Percentiles rank a stretch among this genome's conserved stretches.
phyloP scores from a whole-genome alignment of 768 basidiomycete genomes.

The Pleurotus djamor region DNA sequence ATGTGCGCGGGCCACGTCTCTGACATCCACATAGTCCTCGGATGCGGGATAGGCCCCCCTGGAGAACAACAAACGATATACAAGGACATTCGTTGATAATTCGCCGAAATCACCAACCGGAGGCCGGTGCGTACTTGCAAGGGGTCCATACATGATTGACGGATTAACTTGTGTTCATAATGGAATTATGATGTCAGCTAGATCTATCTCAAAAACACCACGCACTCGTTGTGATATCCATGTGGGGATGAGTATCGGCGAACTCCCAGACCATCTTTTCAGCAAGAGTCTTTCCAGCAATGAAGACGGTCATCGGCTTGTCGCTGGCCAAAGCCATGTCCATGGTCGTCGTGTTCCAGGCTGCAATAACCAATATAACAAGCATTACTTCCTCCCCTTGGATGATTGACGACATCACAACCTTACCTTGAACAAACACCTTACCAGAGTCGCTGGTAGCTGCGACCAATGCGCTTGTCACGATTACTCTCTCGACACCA shows the following conservation, averaged over 20 bases:
- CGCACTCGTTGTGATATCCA: slow-evolving; percentile 32
- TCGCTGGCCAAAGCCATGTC: slow-evolving; percentile 22
- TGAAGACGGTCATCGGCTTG: slow-evolving; percentile 23
- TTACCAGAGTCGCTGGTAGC: neutral
- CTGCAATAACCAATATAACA: slow-evolving; percentile 12
- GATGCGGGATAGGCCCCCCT: slow-evolving; percentile 12
- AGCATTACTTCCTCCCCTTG: neutral
- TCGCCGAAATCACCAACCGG: slow-evolving; percentile 12
- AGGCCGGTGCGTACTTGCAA: slow-evolving; percentile 17
- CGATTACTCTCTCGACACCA: slow-evolving; percentile 24
- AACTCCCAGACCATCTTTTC: slow-evolving; percentile 38
- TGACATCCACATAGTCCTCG: slow-evolving; percentile 22
- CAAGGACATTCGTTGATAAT: slow-evolving; percentile 20
- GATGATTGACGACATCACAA: neutral
- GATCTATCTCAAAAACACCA: neutral
- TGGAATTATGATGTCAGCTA: neutral
- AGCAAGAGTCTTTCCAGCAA: slow-evolving; percentile 31
- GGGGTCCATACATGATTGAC: slow-evolving; percentile 30
- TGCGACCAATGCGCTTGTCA: slow-evolving; percentile 6
- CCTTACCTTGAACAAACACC: slow-evolving; percentile 12
- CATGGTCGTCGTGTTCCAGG: slow-evolving; percentile 27
- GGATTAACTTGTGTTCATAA: slow-evolving; percentile 19
- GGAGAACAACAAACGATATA: slow-evolving; percentile 25
- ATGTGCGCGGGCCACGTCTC: slow-evolving; percentile 28
- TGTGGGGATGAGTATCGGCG: slow-evolving; percentile 29